Evolutionary conservation across 1,284 basidiomycete species (phyloP).

Genomic region (Puccinia horiana): DNA sequence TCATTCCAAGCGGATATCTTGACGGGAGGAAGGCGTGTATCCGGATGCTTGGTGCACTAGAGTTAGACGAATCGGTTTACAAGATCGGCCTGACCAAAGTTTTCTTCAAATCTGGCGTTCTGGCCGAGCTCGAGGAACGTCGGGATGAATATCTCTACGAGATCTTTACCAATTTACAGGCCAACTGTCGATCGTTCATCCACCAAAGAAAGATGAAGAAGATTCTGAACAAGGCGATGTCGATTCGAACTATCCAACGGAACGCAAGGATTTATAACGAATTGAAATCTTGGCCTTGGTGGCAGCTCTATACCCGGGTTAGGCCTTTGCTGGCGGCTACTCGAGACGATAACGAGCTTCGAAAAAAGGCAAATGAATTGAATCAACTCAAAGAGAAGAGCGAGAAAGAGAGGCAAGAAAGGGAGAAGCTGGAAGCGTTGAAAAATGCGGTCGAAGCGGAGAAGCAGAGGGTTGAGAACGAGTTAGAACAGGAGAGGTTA

Average conservation of each 20-base stretch:
- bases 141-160: constrained; percentile 83
- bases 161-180: constrained; percentile 85
- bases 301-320: constrained; percentile 92
- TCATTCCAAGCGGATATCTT: constrained; percentile 91
- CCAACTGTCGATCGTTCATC: constrained; percentile 79
- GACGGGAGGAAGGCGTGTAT: constrained; percentile 91
- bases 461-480: constrained; percentile 76
- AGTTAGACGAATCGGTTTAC: constrained; percentile 80
- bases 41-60: constrained; percentile 86
- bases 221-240: constrained; percentile 86
- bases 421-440: constrained; percentile 73
- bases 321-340: constrained; percentile 90
- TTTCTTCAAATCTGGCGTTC: constrained; percentile 97
- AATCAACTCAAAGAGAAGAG: constrained; percentile 77
- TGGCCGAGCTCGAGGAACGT: constrained; percentile 95
- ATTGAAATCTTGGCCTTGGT: constrained; percentile 96
- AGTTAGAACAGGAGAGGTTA: constrained; percentile 77
- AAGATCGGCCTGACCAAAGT: constrained; percentile 96
- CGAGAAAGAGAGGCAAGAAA: constrained; percentile 78
- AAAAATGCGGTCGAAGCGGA: constrained; percentile 77
- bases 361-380: constrained; percentile 83
- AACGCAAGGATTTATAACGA: constrained; percentile 90
- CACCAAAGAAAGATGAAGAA: constrained; percentile 90
- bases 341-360: constrained; percentile 85
- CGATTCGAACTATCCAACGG: constrained; percentile 86